Conservation (phyloP, 1,284 basidiomycete species). For the Naganishia sp. region DNA sequence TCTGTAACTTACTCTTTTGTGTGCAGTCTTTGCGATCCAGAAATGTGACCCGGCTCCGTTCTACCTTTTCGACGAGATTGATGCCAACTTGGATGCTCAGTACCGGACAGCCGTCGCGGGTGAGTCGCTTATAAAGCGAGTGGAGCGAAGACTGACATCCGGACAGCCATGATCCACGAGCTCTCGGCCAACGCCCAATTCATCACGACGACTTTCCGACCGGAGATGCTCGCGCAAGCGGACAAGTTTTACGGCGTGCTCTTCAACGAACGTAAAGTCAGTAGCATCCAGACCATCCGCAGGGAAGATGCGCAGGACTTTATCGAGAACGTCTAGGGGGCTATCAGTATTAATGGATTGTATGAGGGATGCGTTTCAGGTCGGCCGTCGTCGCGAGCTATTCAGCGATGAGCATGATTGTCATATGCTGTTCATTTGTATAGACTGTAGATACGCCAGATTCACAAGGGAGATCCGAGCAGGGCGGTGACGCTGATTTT, state of each 20-base stretch:
- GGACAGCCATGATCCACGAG: conserved; percentile 86
- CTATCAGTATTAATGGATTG: neutral
- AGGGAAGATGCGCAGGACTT: conserved; percentile 51
- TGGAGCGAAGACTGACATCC: neutral
- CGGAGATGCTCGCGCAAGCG: conserved; percentile 92
- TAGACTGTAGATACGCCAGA: no score
- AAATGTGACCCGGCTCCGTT: conserved; percentile 99
- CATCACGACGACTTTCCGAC: conserved; percentile 97
- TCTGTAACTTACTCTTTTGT: conserved; percentile 5
- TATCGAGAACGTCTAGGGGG: conserved; percentile 37
- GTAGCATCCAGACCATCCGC: conserved; percentile 54
- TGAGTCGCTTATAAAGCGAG: conserved; percentile 53
- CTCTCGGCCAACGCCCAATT: conserved; percentile 87
- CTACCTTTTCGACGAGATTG: conserved; percentile 99
- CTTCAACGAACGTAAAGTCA: conserved; percentile 93
- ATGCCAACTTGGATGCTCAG: conserved; percentile 96
- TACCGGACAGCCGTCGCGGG: conserved; percentile 95
- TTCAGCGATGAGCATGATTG: no score
- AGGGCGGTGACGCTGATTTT: no score
- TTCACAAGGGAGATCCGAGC: no score
- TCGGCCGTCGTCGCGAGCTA: no score
- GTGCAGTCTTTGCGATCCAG: conserved; percentile 91
- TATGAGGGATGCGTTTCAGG: neutral
- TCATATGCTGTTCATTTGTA: no score
- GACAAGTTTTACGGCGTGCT: conserved; percentile 99